Conservation (phyloP, 768 basidiomycete species). For the Tylopilus intermedius region DNA sequence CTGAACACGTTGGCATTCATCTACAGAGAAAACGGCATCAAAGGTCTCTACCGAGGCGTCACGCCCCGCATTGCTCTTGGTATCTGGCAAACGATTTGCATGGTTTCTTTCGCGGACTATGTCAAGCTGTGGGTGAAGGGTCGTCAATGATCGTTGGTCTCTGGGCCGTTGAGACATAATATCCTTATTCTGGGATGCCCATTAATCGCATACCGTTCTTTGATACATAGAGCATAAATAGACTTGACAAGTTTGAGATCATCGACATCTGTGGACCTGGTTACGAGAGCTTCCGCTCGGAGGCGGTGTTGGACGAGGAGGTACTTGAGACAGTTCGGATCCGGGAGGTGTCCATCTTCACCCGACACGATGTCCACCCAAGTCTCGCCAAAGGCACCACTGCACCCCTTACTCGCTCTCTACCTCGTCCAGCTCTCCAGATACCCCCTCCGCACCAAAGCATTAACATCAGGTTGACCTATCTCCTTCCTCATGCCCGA, state of each 20-base stretch:
- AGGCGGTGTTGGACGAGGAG: background rate
- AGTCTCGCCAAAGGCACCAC: slow-evolving; percentile 16
- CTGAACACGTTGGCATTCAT: slow-evolving; percentile 89
- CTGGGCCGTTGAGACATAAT: slow-evolving; percentile 21
- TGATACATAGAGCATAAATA: slow-evolving; percentile 1
- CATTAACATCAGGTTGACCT: slow-evolving; percentile 60
- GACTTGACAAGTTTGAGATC: background rate
- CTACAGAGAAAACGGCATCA: slow-evolving; percentile 94
- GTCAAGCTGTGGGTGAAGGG: slow-evolving; percentile 81
- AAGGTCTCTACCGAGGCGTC: slow-evolving; percentile 95
- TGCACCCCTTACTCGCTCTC: slow-evolving; percentile 52
- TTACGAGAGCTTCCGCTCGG: background rate
- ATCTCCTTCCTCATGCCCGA: background rate
- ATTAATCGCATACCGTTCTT: slow-evolving; percentile 12
- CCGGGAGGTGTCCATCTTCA: background rate
- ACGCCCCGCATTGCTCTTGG: slow-evolving; percentile 95
- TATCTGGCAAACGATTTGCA: slow-evolving; percentile 97
- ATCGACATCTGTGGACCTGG: background rate
- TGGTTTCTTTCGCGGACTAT: slow-evolving; percentile 97
- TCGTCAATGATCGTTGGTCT: slow-evolving; percentile 16
- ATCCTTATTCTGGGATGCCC: slow-evolving; percentile 14
- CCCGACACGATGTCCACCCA: slow-evolving; percentile 35
- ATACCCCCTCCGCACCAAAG: slow-evolving; percentile 78
- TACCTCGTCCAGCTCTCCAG: slow-evolving; percentile 66
- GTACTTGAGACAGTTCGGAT: background rate